These are phyloP conservation scores for Mucor piriformis DNA, from an alignment of 371 early-diverging fungal species.

Conservation along the genomic window DNA sequence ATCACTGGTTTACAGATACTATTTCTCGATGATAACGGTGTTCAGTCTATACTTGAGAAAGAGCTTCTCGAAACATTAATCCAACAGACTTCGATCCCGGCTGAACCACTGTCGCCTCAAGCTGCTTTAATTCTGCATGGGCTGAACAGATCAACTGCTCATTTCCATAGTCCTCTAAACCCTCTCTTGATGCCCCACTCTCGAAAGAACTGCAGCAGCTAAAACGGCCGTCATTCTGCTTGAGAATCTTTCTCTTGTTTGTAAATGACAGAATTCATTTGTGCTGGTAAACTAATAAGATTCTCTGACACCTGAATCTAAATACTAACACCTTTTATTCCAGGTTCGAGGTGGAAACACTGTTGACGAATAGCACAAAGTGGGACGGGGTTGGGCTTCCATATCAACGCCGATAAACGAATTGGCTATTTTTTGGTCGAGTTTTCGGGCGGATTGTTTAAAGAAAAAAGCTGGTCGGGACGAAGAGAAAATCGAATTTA, in stretches of 20 bases:
- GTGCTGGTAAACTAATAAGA: constrained; percentile 1
- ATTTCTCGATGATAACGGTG: constrained; percentile 5
- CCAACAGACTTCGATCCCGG: constrained; percentile 5
- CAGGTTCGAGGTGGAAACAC: constrained; percentile 1
- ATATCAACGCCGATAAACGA: constrained; percentile 1
- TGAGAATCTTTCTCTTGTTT: too few relatives aligned
- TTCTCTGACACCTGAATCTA: constrained; percentile 4
- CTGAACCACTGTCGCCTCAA: constrained; percentile 4
- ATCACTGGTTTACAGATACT: constrained; percentile 3
- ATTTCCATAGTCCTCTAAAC: too few relatives aligned
- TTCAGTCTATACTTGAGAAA: constrained; percentile 3
- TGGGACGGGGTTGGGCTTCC: constrained; percentile 10
- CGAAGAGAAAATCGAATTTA: constrained; percentile 16
- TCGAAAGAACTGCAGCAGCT: too few relatives aligned
- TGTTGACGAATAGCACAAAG: background rate
- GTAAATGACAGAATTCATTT: background rate
- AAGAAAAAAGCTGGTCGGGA: constrained; percentile 11
- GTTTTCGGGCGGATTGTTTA: constrained; percentile 7
- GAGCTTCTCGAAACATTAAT: constrained; percentile 6
- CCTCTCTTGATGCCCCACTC: too few relatives aligned
- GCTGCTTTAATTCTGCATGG: background rate
- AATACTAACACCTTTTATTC: constrained; percentile 2
- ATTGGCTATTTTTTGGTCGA: constrained; percentile 11
- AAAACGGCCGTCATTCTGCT: too few relatives aligned
- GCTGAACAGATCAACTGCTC: too few relatives aligned